Conservation (phyloP, 345 rosid genomes). For the Clarkia xantiana region DNA sequence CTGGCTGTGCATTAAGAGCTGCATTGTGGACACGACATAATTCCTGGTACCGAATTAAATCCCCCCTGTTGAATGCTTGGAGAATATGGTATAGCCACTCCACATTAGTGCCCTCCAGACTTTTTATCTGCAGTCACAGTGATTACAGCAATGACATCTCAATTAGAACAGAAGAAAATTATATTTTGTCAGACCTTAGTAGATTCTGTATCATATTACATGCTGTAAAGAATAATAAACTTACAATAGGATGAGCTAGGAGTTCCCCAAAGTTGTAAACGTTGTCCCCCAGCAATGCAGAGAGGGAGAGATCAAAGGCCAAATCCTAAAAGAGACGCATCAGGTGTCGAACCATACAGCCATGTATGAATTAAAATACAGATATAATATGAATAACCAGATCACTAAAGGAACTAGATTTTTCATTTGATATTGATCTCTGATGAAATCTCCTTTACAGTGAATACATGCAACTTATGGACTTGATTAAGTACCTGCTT, state of each 20-base stretch:
- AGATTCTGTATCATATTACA: not conserved
- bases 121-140: conserved; percentile 52
- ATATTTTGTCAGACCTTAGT: not conserved
- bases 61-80: conserved; percentile 84
- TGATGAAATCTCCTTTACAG: too few relatives aligned
- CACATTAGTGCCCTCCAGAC: conserved; percentile 74
- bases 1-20: conserved; percentile 80
- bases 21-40: conserved; percentile 73
- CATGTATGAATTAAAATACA: too few relatives aligned
- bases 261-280: conserved; percentile 98
- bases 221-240: conserved; percentile 10
- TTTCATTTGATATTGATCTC: too few relatives aligned
- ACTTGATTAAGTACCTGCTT: conserved; percentile 48
- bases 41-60: conserved; percentile 74
- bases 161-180: not conserved
- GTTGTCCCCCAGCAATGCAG: conserved; percentile 96
- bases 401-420: too few relatives aligned
- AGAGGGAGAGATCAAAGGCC: conserved; percentile 94
- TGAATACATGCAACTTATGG: too few relatives aligned
- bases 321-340: conserved; percentile 49
- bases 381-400: too few relatives aligned
- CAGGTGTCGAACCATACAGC: conserved; percentile 2
- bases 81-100: conserved; percentile 97
- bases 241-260: conserved; percentile 97
- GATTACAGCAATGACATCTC: not conserved